Evolutionary conservation across 2,329 filamentous ascomycete species (phyloP), one percentile per base, ranked within the genome.

Genomic region (Hirsutella thompsonii): DNA sequence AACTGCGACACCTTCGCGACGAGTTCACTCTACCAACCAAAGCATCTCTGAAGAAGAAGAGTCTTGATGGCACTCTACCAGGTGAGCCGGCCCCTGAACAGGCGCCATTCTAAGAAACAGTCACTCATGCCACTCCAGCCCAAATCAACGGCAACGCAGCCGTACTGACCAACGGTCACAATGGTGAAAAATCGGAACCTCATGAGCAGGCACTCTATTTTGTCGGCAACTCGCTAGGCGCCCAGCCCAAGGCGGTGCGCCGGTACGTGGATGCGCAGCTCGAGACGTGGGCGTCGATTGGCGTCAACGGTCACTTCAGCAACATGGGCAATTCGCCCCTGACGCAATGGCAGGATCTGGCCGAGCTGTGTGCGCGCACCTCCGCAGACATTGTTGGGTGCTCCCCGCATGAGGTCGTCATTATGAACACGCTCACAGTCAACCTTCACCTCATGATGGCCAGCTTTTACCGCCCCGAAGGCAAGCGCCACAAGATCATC

Each of bases 221-320:
- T 47, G 90, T 87, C 49, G 89, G 89, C 42, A 94, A 94, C 64
- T 94, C 87, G 0, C 72, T 94, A 1, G 88, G 88, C 30, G 74
- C 90, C 4, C 88, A 94, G 58, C 87, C 89, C 36, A 77, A 74
- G 46, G 72, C 73, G 13, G 79, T 81, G 0, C 68, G 73, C 16
- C 64, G 70, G 14, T 79, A 85, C 46, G 63, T 94, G 46, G 67
- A 79, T 36, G 72, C 77, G 5, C 87, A 93, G 49, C 72, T 94
- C 1, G 74, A 82, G 46, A 87, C 85, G 3, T 94, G 89, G 88
- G 81, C 81, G 0, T 81, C 79, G 0, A 82, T 92, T 48, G 88
- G 82, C 16, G 88, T 94, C 19, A 79, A 82, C 33, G 88, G 88
- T 0, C 88, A 94, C 63, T 94, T 93, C 59, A 72, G 69, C 8